phyloP scores from a whole-genome alignment of 2,329 filamentous ascomycete genomes.

The Cladorrhinum sp. region DNA sequence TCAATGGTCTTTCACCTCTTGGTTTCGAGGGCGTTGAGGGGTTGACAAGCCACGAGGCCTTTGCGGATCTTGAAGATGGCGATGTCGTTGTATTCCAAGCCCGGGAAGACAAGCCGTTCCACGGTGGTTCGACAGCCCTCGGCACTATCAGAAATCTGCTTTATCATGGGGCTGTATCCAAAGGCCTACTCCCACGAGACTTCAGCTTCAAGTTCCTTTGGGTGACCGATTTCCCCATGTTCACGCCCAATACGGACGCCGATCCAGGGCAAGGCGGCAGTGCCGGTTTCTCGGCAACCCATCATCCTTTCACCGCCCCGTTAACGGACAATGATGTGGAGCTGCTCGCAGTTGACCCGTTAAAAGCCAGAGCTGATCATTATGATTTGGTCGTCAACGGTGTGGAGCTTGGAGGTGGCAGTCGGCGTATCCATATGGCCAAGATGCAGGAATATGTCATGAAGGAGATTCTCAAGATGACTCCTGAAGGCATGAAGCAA shows the following conservation, averaged over 20 bases:
- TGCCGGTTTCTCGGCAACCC: slow-evolving; percentile 79
- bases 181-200: slow-evolving; percentile 50
- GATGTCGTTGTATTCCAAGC: slow-evolving; percentile 82
- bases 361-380: slow-evolving; percentile 75
- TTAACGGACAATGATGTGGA: slow-evolving; percentile 69
- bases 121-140: slow-evolving; percentile 66
- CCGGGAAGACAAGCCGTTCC: slow-evolving; percentile 60
- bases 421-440: slow-evolving; percentile 83
- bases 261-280: slow-evolving; percentile 77
- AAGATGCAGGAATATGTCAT: slow-evolving; percentile 82
- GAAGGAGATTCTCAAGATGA: slow-evolving; percentile 78
- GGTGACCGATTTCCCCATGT: slow-evolving; percentile 90
- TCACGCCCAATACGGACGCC: slow-evolving; percentile 66
- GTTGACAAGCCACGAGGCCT: slow-evolving; percentile 33
- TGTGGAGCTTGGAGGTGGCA: slow-evolving; percentile 89
- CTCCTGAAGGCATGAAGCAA: slow-evolving; percentile 65
- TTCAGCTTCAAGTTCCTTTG: slow-evolving; percentile 68
- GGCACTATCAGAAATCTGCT: slow-evolving; percentile 71
- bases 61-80: slow-evolving; percentile 55
- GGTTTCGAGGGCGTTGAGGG: slow-evolving; percentile 68
- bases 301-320: slow-evolving; percentile 95
- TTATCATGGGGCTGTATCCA: slow-evolving; percentile 65
- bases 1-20: slow-evolving; percentile 73
- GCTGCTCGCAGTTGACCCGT: slow-evolving; percentile 67
- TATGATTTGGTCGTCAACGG: slow-evolving; percentile 97